phyloP scores from a whole-genome alignment of 768 basidiomycete genomes.

The Psilocybe cubensis region DNA sequence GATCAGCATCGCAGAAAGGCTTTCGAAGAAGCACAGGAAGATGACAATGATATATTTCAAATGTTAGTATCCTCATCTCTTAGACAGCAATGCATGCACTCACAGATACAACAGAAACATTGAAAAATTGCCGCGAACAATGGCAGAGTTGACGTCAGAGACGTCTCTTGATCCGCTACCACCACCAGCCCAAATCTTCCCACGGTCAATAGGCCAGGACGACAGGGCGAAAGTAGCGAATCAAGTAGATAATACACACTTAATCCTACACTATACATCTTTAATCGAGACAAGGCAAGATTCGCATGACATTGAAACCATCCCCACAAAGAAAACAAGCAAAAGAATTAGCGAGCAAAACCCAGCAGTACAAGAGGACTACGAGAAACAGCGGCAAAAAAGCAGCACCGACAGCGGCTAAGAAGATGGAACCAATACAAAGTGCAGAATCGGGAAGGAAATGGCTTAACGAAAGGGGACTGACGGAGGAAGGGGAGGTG shows the following conservation, averaged over 20 bases:
- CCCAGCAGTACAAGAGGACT: no score
- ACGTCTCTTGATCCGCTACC: not conserved
- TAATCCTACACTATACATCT: not conserved
- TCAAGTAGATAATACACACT: not conserved
- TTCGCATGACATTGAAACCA: no score
- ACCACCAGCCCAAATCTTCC: not conserved
- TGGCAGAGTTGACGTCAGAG: not conserved
- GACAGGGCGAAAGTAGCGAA: not conserved
- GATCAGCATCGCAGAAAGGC: slow-evolving; percentile 1
- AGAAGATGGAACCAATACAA: not conserved
- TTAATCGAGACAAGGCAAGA: not conserved
- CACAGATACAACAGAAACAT: not conserved
- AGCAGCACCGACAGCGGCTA: not conserved
- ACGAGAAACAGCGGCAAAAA: not conserved
- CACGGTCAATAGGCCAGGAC: not conserved
- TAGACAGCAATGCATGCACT: no score
- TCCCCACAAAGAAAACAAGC: no score
- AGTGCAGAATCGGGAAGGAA: not conserved
- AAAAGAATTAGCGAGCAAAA: no score
- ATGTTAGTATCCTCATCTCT: not conserved
- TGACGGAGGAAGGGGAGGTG: not conserved
- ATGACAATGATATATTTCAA: not conserved
- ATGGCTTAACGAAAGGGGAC: not conserved
- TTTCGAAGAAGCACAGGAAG: not conserved
- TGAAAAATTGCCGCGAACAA: slow-evolving; percentile 3